phyloP scores from a whole-genome alignment of 495 filamentous ascomycete genomes.

The Terfezia boudieri region DNA sequence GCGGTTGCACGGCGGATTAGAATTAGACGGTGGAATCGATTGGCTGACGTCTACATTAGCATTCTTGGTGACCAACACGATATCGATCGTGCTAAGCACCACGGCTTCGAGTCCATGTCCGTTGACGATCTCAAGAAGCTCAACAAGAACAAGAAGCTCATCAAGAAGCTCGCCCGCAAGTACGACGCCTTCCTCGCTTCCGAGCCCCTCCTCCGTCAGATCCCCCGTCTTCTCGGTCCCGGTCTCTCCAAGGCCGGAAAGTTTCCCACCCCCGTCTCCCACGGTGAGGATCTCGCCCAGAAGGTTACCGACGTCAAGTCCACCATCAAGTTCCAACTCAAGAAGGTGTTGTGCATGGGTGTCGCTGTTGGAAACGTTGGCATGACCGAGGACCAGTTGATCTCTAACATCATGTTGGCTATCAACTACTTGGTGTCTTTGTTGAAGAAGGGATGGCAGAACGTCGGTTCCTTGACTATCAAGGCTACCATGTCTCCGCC shows the following conservation, averaged over 20 bases:
- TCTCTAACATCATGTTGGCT: constrained; percentile 83
- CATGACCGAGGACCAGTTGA: constrained; percentile 88
- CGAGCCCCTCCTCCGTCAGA: constrained; percentile 94
- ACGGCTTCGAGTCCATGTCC: constrained; percentile 90
- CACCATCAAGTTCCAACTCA: constrained; percentile 99
- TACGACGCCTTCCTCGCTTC: constrained; percentile 98
- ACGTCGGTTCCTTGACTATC: constrained; percentile 95
- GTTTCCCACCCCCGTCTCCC: constrained; percentile 95
- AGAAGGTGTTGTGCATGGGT: constrained; percentile 99
- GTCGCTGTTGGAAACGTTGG: constrained; percentile 95
- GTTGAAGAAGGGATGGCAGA: constrained; percentile 99
- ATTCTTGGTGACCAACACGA: constrained; percentile 99
- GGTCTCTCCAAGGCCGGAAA: constrained; percentile 99
- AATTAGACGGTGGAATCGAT: not conserved
- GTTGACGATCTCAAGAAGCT: constrained; percentile 98
- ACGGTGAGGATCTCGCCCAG: constrained; percentile 70
- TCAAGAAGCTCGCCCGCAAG: constrained; percentile 99
- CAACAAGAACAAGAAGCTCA: constrained; percentile 99
- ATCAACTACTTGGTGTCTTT: constrained; percentile 99
- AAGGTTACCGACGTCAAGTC: constrained; percentile 99
- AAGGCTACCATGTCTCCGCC: constrained; percentile 99
- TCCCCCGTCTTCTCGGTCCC: constrained; percentile 93
- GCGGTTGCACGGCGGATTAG: not conserved
- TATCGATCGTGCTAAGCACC: constrained; percentile 98
- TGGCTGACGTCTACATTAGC: constrained; percentile 22